These are phyloP conservation scores for Glycine latifolia DNA, from an alignment of 306 rosid genomes.

Conservation along the genomic window DNA sequence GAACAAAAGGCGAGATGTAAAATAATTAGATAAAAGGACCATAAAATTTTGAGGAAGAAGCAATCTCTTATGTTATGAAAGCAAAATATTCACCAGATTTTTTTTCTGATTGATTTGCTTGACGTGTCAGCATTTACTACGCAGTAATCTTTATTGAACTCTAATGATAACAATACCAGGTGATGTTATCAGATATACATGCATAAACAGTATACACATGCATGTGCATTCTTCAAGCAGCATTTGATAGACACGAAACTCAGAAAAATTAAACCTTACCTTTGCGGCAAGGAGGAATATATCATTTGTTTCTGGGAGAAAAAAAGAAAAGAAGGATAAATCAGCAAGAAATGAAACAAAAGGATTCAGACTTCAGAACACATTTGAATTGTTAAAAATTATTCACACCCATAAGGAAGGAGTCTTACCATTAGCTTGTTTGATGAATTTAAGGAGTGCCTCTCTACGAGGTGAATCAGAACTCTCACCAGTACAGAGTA, in stretches of 20 bases:
- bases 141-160: slow-evolving; percentile 15
- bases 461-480: slow-evolving; percentile 60
- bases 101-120: slow-evolving; percentile 26
- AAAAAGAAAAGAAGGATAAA: slow-evolving; percentile 28
- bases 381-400: slow-evolving; percentile 4
- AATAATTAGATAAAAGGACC: slow-evolving; percentile 1
- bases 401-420: slow-evolving; percentile 16
- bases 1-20: background rate
- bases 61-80: slow-evolving; percentile 20
- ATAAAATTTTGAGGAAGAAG: slow-evolving; percentile 12
- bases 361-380: background rate
- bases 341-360: slow-evolving; percentile 24
- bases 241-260: slow-evolving; percentile 38
- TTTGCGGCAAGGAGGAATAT: slow-evolving; percentile 91
- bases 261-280: slow-evolving; percentile 54
- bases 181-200: slow-evolving; percentile 17
- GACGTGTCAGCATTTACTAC: slow-evolving; percentile 11
- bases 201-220: background rate
- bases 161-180: slow-evolving; percentile 12
- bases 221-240: slow-evolving; percentile 12
- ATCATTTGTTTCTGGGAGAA: slow-evolving; percentile 80
- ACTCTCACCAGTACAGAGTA: slow-evolving; percentile 81
- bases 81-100: background rate
- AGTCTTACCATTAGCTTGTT: slow-evolving; percentile 82
- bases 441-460: slow-evolving; percentile 72